Evolutionary conservation across 768 basidiomycete genomes (phyloP).

Genomic region (Macrolepiota fuliginosa): DNA sequence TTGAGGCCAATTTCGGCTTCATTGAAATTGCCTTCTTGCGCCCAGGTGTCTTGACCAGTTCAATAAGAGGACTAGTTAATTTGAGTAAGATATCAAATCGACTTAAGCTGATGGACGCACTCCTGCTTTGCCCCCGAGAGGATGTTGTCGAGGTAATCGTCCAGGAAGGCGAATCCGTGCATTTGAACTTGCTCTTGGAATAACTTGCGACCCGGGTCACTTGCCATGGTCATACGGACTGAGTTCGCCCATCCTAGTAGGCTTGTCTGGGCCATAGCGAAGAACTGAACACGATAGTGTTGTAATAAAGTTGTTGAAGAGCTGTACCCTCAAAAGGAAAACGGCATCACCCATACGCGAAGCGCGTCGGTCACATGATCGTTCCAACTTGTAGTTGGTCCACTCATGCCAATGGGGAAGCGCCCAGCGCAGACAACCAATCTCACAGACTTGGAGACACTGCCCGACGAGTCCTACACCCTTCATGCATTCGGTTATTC

Average conservation of each 20-base stretch:
- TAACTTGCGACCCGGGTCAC: slow-evolving; percentile 66
- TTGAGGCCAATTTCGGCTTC: slow-evolving; percentile 48
- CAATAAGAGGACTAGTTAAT: slow-evolving; percentile 61
- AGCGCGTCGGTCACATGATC: slow-evolving; percentile 26
- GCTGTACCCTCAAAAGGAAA: slow-evolving; percentile 3
- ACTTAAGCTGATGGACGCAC: slow-evolving; percentile 34
- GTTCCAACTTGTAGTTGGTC: too few species aligned
- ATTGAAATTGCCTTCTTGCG: slow-evolving; percentile 59
- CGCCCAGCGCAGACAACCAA: too few species aligned
- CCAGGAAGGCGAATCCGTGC: slow-evolving; percentile 77
- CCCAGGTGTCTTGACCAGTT: slow-evolving; percentile 82
- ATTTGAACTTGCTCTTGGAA: slow-evolving; percentile 73
- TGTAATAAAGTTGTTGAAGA: neutral
- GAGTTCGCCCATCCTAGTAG: slow-evolving; percentile 68
- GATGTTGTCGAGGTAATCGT: slow-evolving; percentile 76
- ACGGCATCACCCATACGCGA: neutral
- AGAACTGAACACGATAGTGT: neutral
- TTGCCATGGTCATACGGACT: slow-evolving; percentile 66
- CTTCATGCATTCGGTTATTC: too few species aligned
- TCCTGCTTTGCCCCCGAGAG: slow-evolving; percentile 63
- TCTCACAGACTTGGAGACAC: too few species aligned
- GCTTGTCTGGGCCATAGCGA: slow-evolving; percentile 43
- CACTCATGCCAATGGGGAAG: too few species aligned
- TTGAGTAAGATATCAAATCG: neutral
- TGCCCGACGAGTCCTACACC: too few species aligned